Evolutionary conservation across 2,329 filamentous ascomycete genomes (phyloP), one percentile per base, ranked within the genome.

Genomic region (Metarhizium album): DNA sequence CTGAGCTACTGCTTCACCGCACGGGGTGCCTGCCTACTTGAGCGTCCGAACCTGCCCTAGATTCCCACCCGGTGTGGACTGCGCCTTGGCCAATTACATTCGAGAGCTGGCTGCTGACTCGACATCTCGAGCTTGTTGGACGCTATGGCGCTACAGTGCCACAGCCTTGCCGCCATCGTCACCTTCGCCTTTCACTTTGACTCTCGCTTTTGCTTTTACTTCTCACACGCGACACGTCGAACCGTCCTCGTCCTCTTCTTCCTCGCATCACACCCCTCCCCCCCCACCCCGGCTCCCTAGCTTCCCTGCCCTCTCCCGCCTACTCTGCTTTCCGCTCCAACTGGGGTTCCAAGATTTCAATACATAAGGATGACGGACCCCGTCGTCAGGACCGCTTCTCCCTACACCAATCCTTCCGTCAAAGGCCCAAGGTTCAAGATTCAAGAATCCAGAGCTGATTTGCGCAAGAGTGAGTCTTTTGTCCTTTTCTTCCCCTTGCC

Each of bases 401-500:
- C 64, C 51, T 69, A 71, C 62, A 57, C 62, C 53, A 62, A 70
- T 61, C 62, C 64, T 51, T 60, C 60, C 56, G 59, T 68, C 59
- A 66, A 70, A 68, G 64, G 67, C 60, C 67, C 67, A 56, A 64
- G 64, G 59, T 67, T 65, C 55, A 61, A 67, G 55, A 61, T 66
- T 56, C 66, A 68, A 58, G 59, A 64, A 58, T 57, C 59, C 60
- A 62, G 64, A 62, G 58, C 60, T 59, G 63, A 67, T 64, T 64
- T 70, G 57, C 65, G 62, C 70, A 72, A 68, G 58, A 72, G 69
- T 71, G 59, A 59, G 70, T 68, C 16, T 43, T 3, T n/a, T 8
- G 16, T 3, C 40, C 14, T 35, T 40, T 40, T 18, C 16, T 40
- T 11, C 16, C 11, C 16, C n/a, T 18, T 5, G 2, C 16, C 3